Percentiles rank a stretch among this genome's conserved stretches.
phyloP scores from a whole-genome alignment of 2,329 filamentous ascomycete species.

The Dactylonectria macrodidyma region DNA sequence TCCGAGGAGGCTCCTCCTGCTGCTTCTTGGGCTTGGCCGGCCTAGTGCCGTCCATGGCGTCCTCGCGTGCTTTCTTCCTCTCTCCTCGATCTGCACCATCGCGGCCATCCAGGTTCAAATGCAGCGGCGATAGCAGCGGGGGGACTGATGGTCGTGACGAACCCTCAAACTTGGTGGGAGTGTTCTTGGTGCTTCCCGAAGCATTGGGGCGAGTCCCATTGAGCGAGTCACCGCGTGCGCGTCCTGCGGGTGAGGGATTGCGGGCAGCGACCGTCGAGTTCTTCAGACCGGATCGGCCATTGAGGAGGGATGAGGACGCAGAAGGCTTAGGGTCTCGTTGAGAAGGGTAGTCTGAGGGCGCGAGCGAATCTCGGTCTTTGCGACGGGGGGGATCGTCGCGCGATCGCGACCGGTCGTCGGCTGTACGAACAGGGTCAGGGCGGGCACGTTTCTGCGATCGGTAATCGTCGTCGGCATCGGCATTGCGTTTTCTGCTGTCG shows the following conservation, averaged over 20 bases:
- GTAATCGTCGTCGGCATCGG: conserved; percentile 60
- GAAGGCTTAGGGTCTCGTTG: conserved; percentile 48
- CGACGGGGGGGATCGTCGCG: conserved; percentile 54
- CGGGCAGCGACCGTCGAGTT: conserved; percentile 44
- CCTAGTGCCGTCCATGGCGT: conserved; percentile 47
- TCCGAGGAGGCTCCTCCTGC: conserved; percentile 42
- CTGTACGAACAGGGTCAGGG: conserved; percentile 53
- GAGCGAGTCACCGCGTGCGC: conserved; percentile 57
- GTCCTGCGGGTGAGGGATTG: conserved; percentile 55
- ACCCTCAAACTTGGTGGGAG: conserved; percentile 57
- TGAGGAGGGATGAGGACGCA: conserved; percentile 51
- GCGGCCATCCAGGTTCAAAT: conserved; percentile 61
- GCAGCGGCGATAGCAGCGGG: conserved; percentile 67
- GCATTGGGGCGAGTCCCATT: conserved; percentile 59
- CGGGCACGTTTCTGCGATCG: conserved; percentile 64
- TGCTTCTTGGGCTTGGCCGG: conserved; percentile 51
- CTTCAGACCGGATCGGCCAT: conserved; percentile 56
- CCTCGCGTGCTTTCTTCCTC: conserved; percentile 53
- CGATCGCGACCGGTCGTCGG: conserved; percentile 52
- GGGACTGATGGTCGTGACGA: conserved; percentile 61
- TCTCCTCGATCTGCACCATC: conserved; percentile 50
- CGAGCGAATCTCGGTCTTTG: conserved; percentile 50
- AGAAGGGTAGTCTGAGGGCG: conserved; percentile 48
- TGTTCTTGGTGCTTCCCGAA: conserved; percentile 52
- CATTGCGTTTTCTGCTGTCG: conserved; percentile 63